Conservation (phyloP, 352 stramenopile species). For the Globisporangium heterothallicum region DNA sequence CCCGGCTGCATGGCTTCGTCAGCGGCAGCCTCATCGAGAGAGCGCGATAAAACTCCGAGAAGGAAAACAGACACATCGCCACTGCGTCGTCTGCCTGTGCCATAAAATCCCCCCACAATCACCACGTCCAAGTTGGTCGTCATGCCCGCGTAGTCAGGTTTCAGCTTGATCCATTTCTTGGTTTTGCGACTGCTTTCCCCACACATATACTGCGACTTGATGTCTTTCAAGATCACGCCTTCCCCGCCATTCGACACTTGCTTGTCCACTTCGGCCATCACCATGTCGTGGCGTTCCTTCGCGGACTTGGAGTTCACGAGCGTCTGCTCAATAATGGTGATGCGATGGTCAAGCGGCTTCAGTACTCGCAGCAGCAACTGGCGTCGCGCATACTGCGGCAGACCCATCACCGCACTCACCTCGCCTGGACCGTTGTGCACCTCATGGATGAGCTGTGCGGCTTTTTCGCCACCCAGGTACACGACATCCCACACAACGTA, state of each 20-base stretch:
- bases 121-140: conserved; percentile 75
- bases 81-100: conserved; percentile 63
- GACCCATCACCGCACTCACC: conserved; percentile 63
- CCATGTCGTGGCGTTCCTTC: conserved; percentile 69
- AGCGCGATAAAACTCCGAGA: conserved; percentile 54
- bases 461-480: conserved; percentile 49
- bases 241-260: conserved; percentile 73
- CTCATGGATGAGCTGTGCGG: conserved; percentile 49
- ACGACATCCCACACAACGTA: conserved; percentile 85
- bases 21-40: conserved; percentile 47
- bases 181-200: conserved; percentile 71
- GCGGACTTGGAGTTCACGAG: conserved; percentile 66
- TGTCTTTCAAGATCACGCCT: conserved; percentile 80
- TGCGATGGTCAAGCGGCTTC: conserved; percentile 63
- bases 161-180: conserved; percentile 86
- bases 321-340: conserved; percentile 78
- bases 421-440: conserved; percentile 56
- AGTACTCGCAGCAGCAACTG: conserved; percentile 60
- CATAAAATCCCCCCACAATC: conserved; percentile 81
- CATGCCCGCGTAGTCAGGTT: conserved; percentile 85
- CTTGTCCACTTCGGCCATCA: conserved; percentile 78
- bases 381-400: conserved; percentile 57
- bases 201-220: conserved; percentile 87
- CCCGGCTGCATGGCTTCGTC: conserved; percentile 42
- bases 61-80: conserved; percentile 83